Evolutionary conservation across 2,329 filamentous ascomycete genomes (phyloP), one percentile per base, ranked within the genome.

Genomic region (Penicillium sp.): DNA sequence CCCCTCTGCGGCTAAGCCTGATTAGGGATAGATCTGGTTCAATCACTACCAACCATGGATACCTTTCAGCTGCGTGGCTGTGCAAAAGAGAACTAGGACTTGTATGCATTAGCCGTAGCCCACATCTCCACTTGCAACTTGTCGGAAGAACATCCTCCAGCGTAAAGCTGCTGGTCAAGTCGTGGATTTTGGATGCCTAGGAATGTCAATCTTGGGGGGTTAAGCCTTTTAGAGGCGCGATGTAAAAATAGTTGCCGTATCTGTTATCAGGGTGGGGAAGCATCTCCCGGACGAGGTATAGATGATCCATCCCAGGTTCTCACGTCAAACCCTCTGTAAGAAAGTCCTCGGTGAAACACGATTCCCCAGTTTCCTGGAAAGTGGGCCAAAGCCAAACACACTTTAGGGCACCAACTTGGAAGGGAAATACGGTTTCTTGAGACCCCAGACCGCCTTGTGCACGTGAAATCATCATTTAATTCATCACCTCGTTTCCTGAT

Each of bases 1-100:
- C 50, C 27, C 37, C 37, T 52, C 54, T 51, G 53, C 58, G 53
- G 21, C 45, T 45, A 54, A 43, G 26, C 59, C 52, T 1, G 6
- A 61, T 53, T 10, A 14, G 59, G 59, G 49, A 57, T 63, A 56
- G 57, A 58, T 49, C 26, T 22, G 53, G 48, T 45, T 5, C 43
- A 56, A 62, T 53, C 53, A 51, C 57, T 57, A 63, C 56, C 37
- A 47, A 66, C 58, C 44, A 49, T 52, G 46, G 50, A 54, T 61
- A 58, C 56, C 60, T 56, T 60, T 63, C 63, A 67, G 66, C 65
- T 66, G 58, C 56, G 68, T 68, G 68, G 68, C 68, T 70, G 68
- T 70, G 68, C 66, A 53, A 53, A 66, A 53, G 61, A 51, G 44
- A 53, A 45, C 55, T 57, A 57, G 56, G 39, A 44, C 52, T 41